Base-by-base conservation (phyloP, 176 grass and related monocot genomes). In the Areca catechu region DNA sequence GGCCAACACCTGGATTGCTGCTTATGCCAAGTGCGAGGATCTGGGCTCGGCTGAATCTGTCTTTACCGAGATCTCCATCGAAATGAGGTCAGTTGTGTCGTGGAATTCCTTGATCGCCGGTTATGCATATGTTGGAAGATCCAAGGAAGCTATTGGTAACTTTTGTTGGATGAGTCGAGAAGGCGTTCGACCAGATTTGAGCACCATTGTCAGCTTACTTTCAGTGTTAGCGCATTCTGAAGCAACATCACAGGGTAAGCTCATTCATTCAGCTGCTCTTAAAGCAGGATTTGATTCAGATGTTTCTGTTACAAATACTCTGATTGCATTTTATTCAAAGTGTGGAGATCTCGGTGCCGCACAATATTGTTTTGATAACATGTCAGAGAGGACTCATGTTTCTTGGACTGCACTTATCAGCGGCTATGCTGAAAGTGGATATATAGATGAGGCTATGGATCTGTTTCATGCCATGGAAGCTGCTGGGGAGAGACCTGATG, bases 341-440 rank as follows among this genome's bases (percentile, higher is more conserved):
- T 60, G 68, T 16, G 68, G 23, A 24, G 22, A 48, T 7, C 7
- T 60, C 3, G 20, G 7, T 25, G 22, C 15, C 47, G 68, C 68
- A 16, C 43, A 9, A 7, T 15, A 19, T 23, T 48, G 56, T 22
- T 70, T 70, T 9, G 22, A 30, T 15, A 57, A 59, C 20, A 50
- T 70, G 56, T 15, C 22, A 19, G 20, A 59, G 17, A 59, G 16
- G 50, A 57, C 56, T 28, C 16, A 15, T 25, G 57, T 70, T 51
- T 56, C 68, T 24, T 70, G 68, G 68, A 70, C 68, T 17, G 47
- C 48, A 5, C 43, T 70, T 10, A 70, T 70, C 1, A 70, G 48
- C 20, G 68, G 68, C 1, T 70, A 70, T 16, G 16, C 5, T 28
- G 55, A 49, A 28, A 58, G 17, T 7, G 37, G 68, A 23, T 16